Percentiles rank a stretch among this genome's conserved stretches.
phyloP scores from a whole-genome alignment of 306 rosid genomes.

The Clitoria ternatea region DNA sequence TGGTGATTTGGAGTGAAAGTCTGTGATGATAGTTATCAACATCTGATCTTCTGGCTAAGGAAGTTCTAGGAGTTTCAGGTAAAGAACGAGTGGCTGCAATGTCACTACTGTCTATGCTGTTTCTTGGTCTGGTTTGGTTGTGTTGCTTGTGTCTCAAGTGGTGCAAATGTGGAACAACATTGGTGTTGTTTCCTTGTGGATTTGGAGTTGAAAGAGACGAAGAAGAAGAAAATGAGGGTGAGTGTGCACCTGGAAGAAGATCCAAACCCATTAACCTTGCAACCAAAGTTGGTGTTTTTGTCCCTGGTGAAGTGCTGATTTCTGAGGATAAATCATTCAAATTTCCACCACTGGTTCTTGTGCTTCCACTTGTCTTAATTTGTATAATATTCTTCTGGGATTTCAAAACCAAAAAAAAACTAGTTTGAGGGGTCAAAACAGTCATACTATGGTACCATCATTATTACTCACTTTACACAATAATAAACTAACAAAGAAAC shows the following conservation, averaged over 20 bases:
- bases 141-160: slow-evolving; percentile 20
- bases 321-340: slow-evolving; percentile 48
- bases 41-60: slow-evolving; percentile 66
- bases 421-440: slow-evolving; percentile 5
- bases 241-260: slow-evolving; percentile 60
- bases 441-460: slow-evolving; percentile 6
- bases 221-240: slow-evolving; percentile 44
- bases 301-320: slow-evolving; percentile 56
- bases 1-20: slow-evolving; percentile 79
- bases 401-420: slow-evolving; percentile 20
- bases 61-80: slow-evolving; percentile 74
- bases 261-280: slow-evolving; percentile 97
- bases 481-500: slow-evolving; percentile 17
- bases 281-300: slow-evolving; percentile 85
- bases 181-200: slow-evolving; percentile 21
- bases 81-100: slow-evolving; percentile 45
- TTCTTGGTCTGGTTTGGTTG: slow-evolving; percentile 33
- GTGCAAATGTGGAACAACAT: slow-evolving; percentile 10
- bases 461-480: slow-evolving; percentile 27
- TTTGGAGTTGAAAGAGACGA: slow-evolving; percentile 36
- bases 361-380: slow-evolving; percentile 54
- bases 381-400: slow-evolving; percentile 68
- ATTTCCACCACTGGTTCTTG: slow-evolving; percentile 23
- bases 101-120: slow-evolving; percentile 30
- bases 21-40: slow-evolving; percentile 72